Evolutionary conservation across 2,329 filamentous ascomycete species (phyloP).

Genomic region (Stemphylium vesicarium): DNA sequence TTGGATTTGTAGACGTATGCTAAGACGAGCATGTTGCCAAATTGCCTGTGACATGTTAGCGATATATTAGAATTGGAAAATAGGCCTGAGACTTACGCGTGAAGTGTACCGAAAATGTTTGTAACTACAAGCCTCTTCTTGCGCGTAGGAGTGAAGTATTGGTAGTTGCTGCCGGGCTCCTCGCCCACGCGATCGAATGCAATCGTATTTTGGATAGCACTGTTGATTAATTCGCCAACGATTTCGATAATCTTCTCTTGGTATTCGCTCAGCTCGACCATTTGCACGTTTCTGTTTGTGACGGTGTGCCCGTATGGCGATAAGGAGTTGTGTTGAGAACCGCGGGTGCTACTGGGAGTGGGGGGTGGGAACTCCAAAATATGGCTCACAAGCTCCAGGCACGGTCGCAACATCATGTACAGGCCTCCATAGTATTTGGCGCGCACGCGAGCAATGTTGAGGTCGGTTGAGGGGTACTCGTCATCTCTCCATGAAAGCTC

Average conservation of each 20-base stretch:
- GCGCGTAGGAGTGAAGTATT: constrained; percentile 63
- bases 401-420: constrained; percentile 87
- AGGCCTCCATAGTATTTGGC: constrained; percentile 95
- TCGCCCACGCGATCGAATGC: constrained; percentile 73
- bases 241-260: constrained; percentile 36
- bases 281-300: constrained; percentile 29
- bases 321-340: constrained; percentile 57
- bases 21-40: constrained; percentile 92
- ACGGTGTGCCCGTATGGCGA: constrained; percentile 46
- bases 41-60: constrained; percentile 70
- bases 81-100: constrained; percentile 52
- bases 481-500: constrained; percentile 68
- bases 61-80: background rate
- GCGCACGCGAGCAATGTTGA: constrained; percentile 81
- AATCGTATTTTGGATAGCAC: constrained; percentile 82
- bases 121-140: constrained; percentile 77
- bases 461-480: constrained; percentile 74
- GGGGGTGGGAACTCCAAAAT: constrained; percentile 49
- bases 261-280: constrained; percentile 35
- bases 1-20: constrained; percentile 76
- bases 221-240: constrained; percentile 50
- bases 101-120: constrained; percentile 94
- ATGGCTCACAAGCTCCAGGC: constrained; percentile 67
- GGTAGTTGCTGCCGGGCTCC: constrained; percentile 30
- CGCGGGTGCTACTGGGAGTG: constrained; percentile 20